Conservation (phyloP, 176 grass and related monocot genomes). For the Miscanthus lutarioriparius region DNA sequence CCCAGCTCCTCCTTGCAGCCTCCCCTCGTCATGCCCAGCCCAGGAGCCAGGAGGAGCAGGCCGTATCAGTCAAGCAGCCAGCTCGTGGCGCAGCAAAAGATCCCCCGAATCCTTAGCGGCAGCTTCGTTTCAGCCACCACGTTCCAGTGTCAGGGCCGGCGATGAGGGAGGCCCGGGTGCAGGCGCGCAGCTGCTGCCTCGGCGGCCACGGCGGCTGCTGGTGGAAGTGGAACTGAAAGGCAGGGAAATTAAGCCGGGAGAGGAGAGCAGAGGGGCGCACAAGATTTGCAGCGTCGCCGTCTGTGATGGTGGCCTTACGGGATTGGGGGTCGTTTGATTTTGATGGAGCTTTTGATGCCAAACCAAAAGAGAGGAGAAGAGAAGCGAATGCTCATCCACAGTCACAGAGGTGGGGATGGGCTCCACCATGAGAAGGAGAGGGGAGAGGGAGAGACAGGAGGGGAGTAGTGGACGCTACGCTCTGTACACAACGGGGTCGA, state of each 20-base stretch:
- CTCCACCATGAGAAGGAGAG: not conserved
- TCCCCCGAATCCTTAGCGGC: not conserved
- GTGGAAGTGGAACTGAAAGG: too few species aligned
- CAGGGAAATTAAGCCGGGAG: not conserved
- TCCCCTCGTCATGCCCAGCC: constrained; percentile 20
- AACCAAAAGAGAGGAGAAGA: too few species aligned
- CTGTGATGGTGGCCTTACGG: too few species aligned
- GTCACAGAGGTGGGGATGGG: not conserved
- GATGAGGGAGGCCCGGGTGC: not conserved
- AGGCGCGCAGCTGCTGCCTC: not conserved
- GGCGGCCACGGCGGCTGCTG: not conserved
- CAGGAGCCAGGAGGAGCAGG: not conserved
- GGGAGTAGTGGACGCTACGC: constrained; percentile 9
- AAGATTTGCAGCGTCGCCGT: not conserved
- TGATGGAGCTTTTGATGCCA: too few species aligned
- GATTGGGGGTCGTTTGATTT: too few species aligned
- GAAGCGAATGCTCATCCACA: too few species aligned
- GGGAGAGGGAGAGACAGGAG: not conserved
- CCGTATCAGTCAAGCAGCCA: not conserved
- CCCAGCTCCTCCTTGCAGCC: constrained; percentile 33
- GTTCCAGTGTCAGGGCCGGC: not conserved
- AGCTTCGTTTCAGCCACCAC: not conserved
- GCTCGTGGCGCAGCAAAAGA: not conserved
- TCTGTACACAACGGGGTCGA: not conserved
- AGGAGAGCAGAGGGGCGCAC: not conserved